phyloP scores from a whole-genome alignment of 306 rosid genomes.

The Leucaena leucocephala region DNA sequence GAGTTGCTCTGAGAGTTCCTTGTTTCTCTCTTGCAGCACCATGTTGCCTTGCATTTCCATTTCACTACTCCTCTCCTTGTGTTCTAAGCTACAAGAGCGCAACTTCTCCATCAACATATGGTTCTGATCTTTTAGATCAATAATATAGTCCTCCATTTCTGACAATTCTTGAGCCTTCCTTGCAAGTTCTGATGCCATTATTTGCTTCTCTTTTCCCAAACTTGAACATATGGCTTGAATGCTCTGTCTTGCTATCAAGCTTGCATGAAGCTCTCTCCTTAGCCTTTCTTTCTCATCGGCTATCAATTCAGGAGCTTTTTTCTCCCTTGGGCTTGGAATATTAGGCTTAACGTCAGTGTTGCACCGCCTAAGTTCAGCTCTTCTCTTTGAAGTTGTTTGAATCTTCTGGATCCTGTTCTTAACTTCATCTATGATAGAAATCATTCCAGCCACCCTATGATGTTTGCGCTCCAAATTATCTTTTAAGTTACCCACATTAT shows the following conservation, averaged over 20 bases:
- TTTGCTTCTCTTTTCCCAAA: conserved; percentile 92
- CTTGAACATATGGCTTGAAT: conserved; percentile 88
- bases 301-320: conserved; percentile 46
- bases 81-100: conserved; percentile 54
- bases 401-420: conserved; percentile 63
- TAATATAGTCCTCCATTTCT: conserved; percentile 71
- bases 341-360: conserved; percentile 67
- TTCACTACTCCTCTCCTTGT: conserved; percentile 45
- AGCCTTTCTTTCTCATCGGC: conserved; percentile 78
- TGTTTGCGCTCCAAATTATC: conserved; percentile 59
- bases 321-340: conserved; percentile 60
- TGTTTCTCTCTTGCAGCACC: conserved; percentile 69
- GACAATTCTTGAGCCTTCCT: conserved; percentile 74
- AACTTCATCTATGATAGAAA: conserved; percentile 68
- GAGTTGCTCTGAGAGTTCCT: conserved; percentile 67
- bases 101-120: conserved; percentile 66
- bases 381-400: conserved; percentile 49
- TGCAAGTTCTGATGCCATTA: conserved; percentile 84
- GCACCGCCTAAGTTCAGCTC: conserved; percentile 76
- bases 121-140: conserved; percentile 73
- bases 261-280: conserved; percentile 68
- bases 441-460: conserved; percentile 85
- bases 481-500: conserved; percentile 58
- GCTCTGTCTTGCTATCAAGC: conserved; percentile 75
- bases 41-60: conserved; percentile 53